phyloP scores from a whole-genome alignment of 495 filamentous ascomycete genomes.

The Entonaema liquescens region DNA sequence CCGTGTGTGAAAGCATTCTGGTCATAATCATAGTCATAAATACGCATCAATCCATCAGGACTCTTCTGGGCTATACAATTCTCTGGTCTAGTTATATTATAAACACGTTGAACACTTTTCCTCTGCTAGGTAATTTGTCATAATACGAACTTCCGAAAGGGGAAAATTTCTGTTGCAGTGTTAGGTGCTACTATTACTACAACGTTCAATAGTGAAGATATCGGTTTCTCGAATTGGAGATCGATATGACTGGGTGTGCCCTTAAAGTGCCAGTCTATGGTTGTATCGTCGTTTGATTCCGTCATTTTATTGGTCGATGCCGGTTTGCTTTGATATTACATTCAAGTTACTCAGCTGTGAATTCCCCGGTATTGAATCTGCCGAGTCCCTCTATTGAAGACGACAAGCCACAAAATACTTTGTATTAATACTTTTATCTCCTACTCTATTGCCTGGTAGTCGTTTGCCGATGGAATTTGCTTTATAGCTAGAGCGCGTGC shows the following conservation, averaged over 20 bases:
- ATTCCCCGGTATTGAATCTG: neutral
- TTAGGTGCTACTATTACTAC: conserved; percentile 25
- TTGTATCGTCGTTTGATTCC: neutral
- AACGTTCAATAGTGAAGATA: conserved; percentile 11
- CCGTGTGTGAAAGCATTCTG: conserved; percentile 27
- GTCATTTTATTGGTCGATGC: neutral
- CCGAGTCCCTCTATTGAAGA: neutral
- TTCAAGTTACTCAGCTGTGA: neutral
- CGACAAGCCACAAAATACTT: neutral
- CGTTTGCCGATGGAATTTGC: neutral
- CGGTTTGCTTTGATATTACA: neutral
- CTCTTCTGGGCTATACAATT: neutral
- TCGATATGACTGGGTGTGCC: neutral
- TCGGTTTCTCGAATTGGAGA: conserved; percentile 17
- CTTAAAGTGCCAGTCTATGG: neutral
- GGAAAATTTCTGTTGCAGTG: conserved; percentile 7
- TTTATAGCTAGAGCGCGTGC: neutral
- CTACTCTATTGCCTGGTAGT: neutral
- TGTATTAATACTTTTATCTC: neutral
- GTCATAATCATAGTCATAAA: conserved; percentile 17
- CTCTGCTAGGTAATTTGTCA: conserved; percentile 5
- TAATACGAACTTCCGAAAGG: conserved; percentile 19
- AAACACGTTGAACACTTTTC: neutral
- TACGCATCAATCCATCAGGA: neutral
- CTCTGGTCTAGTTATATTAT: neutral